These are phyloP conservation scores for Eutypella sp. DNA, from an alignment of 2,329 filamentous ascomycete genomes.

Conservation along the genomic window DNA sequence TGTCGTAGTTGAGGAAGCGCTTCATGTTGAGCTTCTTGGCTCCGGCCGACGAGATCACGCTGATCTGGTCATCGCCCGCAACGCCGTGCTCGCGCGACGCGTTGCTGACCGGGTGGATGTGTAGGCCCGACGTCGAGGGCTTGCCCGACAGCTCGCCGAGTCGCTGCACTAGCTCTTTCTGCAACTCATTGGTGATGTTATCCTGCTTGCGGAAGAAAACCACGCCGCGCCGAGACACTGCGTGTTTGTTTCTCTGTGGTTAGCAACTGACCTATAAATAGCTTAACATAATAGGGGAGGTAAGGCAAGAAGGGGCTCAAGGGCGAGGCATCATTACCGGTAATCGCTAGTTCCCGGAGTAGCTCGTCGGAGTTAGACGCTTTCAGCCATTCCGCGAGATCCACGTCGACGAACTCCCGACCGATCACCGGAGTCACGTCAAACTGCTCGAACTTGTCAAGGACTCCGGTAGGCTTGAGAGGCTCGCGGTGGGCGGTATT, in stretches of 20 bases:
- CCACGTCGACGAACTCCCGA: conserved; percentile 53
- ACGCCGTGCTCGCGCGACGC: conserved; percentile 47
- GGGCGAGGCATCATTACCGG: conserved; percentile 38
- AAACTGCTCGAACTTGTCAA: conserved; percentile 49
- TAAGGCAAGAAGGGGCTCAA: not conserved
- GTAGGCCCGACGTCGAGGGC: conserved; percentile 51
- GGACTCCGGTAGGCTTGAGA: conserved; percentile 43
- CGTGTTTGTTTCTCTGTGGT: not conserved
- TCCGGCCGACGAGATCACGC: conserved; percentile 52
- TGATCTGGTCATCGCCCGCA: conserved; percentile 46
- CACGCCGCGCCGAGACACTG: conserved; percentile 58
- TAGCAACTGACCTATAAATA: too few relatives aligned
- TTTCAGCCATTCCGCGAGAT: conserved; percentile 56
- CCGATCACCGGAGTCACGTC: conserved; percentile 60
- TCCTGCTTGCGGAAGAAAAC: conserved; percentile 61
- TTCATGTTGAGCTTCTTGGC: conserved; percentile 31
- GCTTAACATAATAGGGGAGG: too few relatives aligned
- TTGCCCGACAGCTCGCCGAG: conserved; percentile 57
- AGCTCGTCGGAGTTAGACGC: conserved; percentile 59
- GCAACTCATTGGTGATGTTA: conserved; percentile 50
- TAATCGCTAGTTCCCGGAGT: conserved; percentile 62
- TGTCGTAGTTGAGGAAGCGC: conserved; percentile 18
- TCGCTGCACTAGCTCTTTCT: conserved; percentile 54
- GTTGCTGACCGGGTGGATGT: conserved; percentile 57
- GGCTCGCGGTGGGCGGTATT: conserved; percentile 28